Percentiles rank a stretch among this genome's conserved stretches.
Conservation (phyloP, 2,329 filamentous ascomycete genomes). For the Verruconis gallopava region DNA sequence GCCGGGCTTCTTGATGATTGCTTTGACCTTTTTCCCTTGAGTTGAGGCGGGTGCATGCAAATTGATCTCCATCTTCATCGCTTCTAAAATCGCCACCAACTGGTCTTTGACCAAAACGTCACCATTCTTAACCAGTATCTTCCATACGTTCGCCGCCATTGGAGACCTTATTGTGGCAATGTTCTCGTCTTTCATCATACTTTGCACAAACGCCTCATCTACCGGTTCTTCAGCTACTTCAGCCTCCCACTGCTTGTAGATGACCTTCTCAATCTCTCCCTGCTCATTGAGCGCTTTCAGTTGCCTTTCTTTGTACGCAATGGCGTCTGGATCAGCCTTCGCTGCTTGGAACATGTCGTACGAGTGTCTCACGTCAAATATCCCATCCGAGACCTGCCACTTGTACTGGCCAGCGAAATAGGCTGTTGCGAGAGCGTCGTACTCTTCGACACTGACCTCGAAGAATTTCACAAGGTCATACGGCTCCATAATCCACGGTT, state of each 20-base stretch:
- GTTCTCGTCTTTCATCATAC: constrained; percentile 18
- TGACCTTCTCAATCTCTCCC: constrained; percentile 17
- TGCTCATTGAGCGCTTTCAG: constrained; percentile 10
- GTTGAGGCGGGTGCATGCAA: constrained; percentile 23
- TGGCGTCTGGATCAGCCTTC: constrained; percentile 13
- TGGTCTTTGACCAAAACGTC: constrained; percentile 31
- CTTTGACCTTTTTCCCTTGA: constrained; percentile 22
- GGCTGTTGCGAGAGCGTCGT: constrained; percentile 17
- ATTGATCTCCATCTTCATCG: constrained; percentile 46
- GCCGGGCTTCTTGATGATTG: constrained; percentile 27
- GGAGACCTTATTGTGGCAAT: constrained; percentile 25
- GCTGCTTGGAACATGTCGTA: constrained; percentile 15
- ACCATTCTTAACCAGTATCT: constrained; percentile 32
- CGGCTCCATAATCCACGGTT: constrained; percentile 26
- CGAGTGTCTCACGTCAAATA: constrained; percentile 21
- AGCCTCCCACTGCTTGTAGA: constrained; percentile 21
- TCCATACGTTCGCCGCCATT: constrained; percentile 42
- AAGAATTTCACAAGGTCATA: constrained; percentile 26
- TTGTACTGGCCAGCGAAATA: constrained; percentile 22
- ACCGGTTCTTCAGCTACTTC: constrained; percentile 13
- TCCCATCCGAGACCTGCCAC: constrained; percentile 18
- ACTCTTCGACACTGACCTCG: constrained; percentile 23
- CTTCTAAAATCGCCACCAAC: constrained; percentile 36
- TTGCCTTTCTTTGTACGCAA: constrained; percentile 6
- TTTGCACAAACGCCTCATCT: constrained; percentile 1